phyloP scores from a whole-genome alignment of 129 eudicot genomes.

The Flaveria sonorensis region DNA sequence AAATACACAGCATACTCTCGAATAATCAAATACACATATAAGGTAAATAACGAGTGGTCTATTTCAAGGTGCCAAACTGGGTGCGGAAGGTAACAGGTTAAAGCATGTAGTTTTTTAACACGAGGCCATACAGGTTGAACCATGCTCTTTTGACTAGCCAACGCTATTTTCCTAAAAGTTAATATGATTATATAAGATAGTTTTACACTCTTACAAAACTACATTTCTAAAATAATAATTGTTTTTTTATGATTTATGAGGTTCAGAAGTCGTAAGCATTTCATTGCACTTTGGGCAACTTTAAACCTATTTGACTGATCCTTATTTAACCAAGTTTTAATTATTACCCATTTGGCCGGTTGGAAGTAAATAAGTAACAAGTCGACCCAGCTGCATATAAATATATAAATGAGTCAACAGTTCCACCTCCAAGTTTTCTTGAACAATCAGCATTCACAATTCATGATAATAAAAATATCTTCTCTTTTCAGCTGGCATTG shows the following conservation, averaged over 20 bases:
- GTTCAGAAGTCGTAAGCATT: background rate
- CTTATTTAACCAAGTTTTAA: background rate
- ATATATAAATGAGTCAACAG: background rate
- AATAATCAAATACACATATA: slow-evolving; percentile 14
- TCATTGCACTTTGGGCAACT: background rate
- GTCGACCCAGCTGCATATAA: background rate
- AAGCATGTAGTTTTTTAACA: background rate
- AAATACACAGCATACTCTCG: slow-evolving; percentile 4
- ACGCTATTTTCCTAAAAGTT: slow-evolving; percentile 3
- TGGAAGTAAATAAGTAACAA: background rate
- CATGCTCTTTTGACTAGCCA: background rate
- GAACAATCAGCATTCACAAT: background rate
- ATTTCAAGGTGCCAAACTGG: background rate
- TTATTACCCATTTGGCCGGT: background rate
- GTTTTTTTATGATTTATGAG: background rate
- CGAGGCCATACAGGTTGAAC: background rate
- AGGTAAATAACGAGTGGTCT: background rate
- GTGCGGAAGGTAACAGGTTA: background rate
- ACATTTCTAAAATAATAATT: background rate
- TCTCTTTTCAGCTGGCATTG: background rate
- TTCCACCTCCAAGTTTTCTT: background rate
- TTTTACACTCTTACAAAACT: background rate
- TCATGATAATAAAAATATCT: background rate
- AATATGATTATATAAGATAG: background rate
- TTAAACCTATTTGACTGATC: background rate